Conservation (phyloP, 2,329 filamentous ascomycete genomes). For the Trichoderma brevicompactum region DNA sequence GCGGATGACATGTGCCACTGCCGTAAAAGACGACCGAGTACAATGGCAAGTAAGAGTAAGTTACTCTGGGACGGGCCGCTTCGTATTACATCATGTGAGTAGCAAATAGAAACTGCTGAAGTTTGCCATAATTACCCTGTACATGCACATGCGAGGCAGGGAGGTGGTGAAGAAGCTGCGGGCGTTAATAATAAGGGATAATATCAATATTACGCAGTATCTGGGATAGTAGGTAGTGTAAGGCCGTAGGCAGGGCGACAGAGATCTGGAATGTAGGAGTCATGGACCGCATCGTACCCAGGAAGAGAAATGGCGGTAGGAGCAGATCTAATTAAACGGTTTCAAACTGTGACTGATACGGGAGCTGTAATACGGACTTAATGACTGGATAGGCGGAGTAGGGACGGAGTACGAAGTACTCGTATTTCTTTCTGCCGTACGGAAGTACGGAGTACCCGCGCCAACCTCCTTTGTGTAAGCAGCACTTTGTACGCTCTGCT, state of each 20-base stretch:
- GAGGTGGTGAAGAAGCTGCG: not conserved
- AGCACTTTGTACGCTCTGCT: not conserved
- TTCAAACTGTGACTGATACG: constrained; percentile 5
- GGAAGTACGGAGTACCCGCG: not conserved
- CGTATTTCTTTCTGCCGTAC: constrained; percentile 9
- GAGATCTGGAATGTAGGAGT: not conserved
- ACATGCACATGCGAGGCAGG: not conserved
- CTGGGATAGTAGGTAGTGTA: not conserved
- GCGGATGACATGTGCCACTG: constrained; percentile 17
- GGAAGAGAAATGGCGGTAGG: not conserved
- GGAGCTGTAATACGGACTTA: constrained; percentile 13
- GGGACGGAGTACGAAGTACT: not conserved
- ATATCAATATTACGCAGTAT: not conserved
- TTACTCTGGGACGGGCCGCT: constrained; percentile 1
- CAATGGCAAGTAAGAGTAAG: not conserved
- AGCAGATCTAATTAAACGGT: constrained; percentile 13
- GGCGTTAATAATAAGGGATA: not conserved
- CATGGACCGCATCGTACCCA: not conserved
- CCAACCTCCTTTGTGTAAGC: constrained; percentile 9
- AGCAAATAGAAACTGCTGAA: not conserved
- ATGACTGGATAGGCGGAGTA: not conserved
- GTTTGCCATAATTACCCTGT: not conserved
- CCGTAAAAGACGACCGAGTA: not conserved
- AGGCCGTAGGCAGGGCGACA: not conserved
- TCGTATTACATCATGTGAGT: not conserved